Percentiles rank a stretch among this genome's conserved stretches.
Evolutionary conservation across 1,284 basidiomycete species (phyloP).

Genomic region (Ceratobasidium sp.): DNA sequence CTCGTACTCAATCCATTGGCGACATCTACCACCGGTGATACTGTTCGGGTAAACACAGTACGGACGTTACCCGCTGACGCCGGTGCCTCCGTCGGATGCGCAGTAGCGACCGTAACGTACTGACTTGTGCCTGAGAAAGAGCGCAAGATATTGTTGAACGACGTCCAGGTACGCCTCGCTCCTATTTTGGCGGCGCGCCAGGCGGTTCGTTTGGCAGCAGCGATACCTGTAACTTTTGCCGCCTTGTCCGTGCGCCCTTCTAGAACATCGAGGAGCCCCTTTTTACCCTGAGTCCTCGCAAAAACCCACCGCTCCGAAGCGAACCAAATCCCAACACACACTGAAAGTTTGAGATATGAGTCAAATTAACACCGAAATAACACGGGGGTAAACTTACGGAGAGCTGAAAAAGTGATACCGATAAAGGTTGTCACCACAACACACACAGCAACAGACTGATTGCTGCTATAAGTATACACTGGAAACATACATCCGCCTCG

Average conservation of each 20-base stretch:
- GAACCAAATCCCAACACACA: constrained; percentile 45
- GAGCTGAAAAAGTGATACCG: constrained; percentile 38
- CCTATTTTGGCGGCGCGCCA: constrained; percentile 2
- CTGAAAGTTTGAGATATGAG: background rate
- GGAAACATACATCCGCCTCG: no score
- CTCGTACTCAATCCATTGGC: background rate
- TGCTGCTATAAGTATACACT: constrained; percentile 43
- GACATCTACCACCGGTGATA: constrained; percentile 3
- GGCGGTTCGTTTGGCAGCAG: background rate
- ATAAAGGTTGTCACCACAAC: constrained; percentile 42
- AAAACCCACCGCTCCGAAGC: constrained; percentile 44
- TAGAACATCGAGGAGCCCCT: constrained; percentile 41
- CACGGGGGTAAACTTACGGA: constrained; percentile 32
- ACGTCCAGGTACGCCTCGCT: background rate
- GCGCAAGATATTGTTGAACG: no score
- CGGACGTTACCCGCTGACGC: background rate
- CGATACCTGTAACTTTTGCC: constrained; percentile 1
- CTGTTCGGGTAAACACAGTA: background rate
- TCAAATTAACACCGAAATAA: background rate
- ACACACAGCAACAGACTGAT: constrained; percentile 11
- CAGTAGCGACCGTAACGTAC: constrained; percentile 15
- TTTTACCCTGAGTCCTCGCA: constrained; percentile 42
- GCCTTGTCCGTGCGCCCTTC: constrained; percentile 17
- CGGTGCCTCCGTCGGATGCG: constrained; percentile 2
- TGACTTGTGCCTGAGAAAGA: constrained; percentile 10